phyloP scores from a whole-genome alignment of 352 stramenopile genomes.

The Phytophthora fragariaefolia region DNA sequence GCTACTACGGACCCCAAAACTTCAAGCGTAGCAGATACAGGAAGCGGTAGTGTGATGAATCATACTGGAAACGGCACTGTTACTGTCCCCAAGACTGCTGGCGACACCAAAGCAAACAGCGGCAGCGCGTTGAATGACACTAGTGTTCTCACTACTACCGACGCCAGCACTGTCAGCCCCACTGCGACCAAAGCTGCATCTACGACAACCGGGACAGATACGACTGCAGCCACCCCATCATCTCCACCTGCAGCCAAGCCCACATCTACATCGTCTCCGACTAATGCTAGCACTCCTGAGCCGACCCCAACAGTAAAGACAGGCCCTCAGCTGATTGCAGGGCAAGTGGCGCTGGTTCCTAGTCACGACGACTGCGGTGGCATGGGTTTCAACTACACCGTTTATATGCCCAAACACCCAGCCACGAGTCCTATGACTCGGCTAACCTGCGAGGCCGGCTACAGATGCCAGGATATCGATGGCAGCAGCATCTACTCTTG shows the following conservation, averaged over 20 bases:
- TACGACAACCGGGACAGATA: neutral
- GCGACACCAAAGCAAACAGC: too few species aligned
- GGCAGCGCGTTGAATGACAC: neutral
- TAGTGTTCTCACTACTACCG: neutral
- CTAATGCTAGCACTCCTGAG: neutral
- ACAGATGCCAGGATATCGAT: constrained; percentile 23
- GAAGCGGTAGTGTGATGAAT: too few species aligned
- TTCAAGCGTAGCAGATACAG: too few species aligned
- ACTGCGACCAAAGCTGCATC: neutral
- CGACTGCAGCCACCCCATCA: neutral
- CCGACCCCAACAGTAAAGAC: constrained; percentile 9
- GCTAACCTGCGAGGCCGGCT: constrained; percentile 26
- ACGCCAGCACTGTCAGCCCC: neutral
- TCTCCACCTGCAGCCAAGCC: neutral
- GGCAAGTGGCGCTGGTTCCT: constrained; percentile 22
- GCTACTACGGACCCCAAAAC: too few species aligned
- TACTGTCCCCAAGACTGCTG: neutral
- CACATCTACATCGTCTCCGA: neutral
- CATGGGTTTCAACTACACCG: constrained; percentile 27
- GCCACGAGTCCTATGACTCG: constrained; percentile 8
- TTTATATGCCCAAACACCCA: constrained; percentile 26
- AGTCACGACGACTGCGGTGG: constrained; percentile 28
- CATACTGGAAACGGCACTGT: too few species aligned
- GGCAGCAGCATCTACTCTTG: constrained; percentile 11
- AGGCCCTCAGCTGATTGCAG: constrained; percentile 10